phyloP scores from a whole-genome alignment of 768 basidiomycete genomes.

The Dioszegia hungarica region DNA sequence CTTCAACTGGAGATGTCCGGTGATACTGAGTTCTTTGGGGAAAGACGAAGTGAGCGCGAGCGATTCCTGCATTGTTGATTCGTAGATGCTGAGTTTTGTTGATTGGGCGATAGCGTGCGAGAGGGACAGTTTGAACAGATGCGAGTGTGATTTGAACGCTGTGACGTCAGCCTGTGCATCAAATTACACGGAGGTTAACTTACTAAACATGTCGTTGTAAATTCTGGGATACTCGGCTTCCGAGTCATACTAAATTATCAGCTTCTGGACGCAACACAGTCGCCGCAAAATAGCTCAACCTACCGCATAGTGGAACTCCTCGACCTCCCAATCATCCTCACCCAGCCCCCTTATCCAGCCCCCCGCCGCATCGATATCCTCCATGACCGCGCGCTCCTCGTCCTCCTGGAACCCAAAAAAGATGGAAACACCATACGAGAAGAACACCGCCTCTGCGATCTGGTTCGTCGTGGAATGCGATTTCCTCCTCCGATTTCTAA shows the following conservation, averaged over 20 bases:
- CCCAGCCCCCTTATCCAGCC: constrained; percentile 60
- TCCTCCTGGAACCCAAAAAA: constrained; percentile 80
- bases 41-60: constrained; percentile 78
- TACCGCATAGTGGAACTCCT: constrained; percentile 85
- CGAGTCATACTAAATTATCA: constrained; percentile 65
- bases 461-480: constrained; percentile 23
- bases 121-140: constrained; percentile 65
- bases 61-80: constrained; percentile 68
- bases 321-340: constrained; percentile 80
- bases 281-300: constrained; percentile 31
- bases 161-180: background rate
- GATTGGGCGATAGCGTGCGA: constrained; percentile 92
- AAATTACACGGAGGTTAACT: constrained; percentile 39
- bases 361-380: constrained; percentile 72
- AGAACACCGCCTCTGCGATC: constrained; percentile 52
- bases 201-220: constrained; percentile 94
- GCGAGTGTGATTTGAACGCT: constrained; percentile 86
- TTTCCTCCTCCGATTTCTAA: constrained; percentile 13
- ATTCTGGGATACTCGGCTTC: constrained; percentile 80
- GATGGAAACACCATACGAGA: constrained; percentile 75
- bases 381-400: constrained; percentile 75
- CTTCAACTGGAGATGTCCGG: constrained; percentile 68
- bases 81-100: constrained; percentile 82
- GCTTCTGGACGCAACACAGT: background rate
- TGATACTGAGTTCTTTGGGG: constrained; percentile 72